These are phyloP conservation scores for Plasmodium ovale DNA, from an alignment of 169 alveolate genomes.

Conservation along the genomic window DNA sequence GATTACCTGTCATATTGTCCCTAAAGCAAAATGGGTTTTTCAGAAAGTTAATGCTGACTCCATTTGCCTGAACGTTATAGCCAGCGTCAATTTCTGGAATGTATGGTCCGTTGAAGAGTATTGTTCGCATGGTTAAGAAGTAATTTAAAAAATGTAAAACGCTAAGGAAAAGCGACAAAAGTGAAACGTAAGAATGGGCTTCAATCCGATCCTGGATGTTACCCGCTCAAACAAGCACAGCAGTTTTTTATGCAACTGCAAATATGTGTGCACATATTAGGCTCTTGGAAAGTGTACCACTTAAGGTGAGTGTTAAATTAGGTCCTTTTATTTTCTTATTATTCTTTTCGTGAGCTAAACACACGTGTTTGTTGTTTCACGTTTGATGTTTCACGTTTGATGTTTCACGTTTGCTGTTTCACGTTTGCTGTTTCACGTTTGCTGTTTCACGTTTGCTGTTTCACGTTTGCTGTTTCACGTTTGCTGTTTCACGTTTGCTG, in stretches of 20 bases:
- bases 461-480: too few species aligned
- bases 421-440: too few species aligned
- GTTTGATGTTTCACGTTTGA: too few species aligned
- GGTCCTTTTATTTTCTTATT: not conserved
- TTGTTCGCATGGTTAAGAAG: slow-evolving; percentile 23
- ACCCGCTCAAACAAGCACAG: too few species aligned
- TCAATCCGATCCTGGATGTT: too few species aligned
- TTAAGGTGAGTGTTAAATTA: not conserved
- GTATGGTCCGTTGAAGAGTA: slow-evolving; percentile 42
- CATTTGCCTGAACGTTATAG: slow-evolving; percentile 60
- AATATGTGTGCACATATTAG: too few species aligned
- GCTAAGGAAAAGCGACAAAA: not conserved
- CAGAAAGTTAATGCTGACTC: slow-evolving; percentile 54
- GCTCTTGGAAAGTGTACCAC: not conserved
- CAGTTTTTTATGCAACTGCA: not conserved
- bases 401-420: too few species aligned
- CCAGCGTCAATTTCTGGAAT: slow-evolving; percentile 72
- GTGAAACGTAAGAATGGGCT: too few species aligned
- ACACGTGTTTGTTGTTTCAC: not conserved
- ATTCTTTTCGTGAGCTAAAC: not conserved
- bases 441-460: too few species aligned
- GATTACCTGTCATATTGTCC: slow-evolving; percentile 9
- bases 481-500: too few species aligned
- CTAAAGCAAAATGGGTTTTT: slow-evolving; percentile 74
- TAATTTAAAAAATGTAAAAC: not conserved